Conservation (phyloP, 2,329 filamentous ascomycete genomes). For the Colletotrichum shisoi region DNA sequence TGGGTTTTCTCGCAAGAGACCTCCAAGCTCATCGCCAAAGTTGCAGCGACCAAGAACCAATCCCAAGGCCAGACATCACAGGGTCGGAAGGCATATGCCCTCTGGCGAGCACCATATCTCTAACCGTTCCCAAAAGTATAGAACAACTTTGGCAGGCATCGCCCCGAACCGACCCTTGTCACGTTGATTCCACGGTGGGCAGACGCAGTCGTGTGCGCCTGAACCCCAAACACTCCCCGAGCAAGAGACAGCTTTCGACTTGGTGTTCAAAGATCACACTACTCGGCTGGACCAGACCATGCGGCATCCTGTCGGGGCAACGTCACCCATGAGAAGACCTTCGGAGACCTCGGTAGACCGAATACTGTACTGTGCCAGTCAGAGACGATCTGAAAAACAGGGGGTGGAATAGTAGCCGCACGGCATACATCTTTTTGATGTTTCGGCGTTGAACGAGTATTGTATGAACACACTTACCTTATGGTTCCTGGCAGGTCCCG, state of each 20-base stretch:
- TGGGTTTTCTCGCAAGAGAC: background rate
- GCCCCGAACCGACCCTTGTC: too few relatives aligned
- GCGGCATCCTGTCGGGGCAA: background rate
- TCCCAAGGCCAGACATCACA: background rate
- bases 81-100: background rate
- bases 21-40: background rate
- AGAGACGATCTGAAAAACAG: conserved; percentile 1
- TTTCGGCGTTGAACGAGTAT: too few relatives aligned
- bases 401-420: background rate
- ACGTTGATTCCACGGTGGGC: too few relatives aligned
- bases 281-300: background rate
- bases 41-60: background rate
- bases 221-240: background rate
- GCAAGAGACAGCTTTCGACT: too few relatives aligned
- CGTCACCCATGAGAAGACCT: background rate
- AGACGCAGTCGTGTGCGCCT: too few relatives aligned
- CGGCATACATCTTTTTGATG: background rate
- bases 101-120: background rate
- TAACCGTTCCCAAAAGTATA: too few relatives aligned
- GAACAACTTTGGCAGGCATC: too few relatives aligned
- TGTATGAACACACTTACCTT: too few relatives aligned
- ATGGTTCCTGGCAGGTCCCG: too few relatives aligned
- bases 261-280: background rate
- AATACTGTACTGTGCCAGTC: background rate
- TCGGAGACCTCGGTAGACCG: background rate